Percentiles rank a stretch among this genome's conserved stretches.
phyloP scores from a whole-genome alignment of 2,329 filamentous ascomycete species.

The Aschersonia sp. region DNA sequence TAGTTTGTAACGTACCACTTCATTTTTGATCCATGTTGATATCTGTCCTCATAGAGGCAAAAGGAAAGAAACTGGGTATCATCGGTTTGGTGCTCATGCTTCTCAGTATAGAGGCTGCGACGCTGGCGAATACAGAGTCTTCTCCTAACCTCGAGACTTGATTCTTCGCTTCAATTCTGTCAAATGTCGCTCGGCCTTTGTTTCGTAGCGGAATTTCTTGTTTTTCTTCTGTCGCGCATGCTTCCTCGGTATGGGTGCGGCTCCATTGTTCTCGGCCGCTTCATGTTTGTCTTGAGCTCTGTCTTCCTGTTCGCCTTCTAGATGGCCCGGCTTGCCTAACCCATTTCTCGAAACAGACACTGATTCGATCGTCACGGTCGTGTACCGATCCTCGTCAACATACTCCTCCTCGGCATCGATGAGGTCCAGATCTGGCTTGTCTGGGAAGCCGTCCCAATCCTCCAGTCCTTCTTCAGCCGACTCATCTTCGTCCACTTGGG shows the following conservation, averaged over 20 bases:
- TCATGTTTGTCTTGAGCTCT: conserved; percentile 12
- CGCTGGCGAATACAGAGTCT: background rate
- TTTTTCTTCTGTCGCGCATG: conserved; percentile 47
- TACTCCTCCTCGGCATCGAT: conserved; percentile 85
- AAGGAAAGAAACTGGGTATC: too few species aligned
- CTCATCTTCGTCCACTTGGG: conserved; percentile 26
- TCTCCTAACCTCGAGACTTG: conserved; percentile 22
- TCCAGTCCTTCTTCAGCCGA: conserved; percentile 23
- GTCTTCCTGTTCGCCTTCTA: conserved; percentile 15
- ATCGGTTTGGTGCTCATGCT: too few species aligned
- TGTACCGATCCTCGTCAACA: conserved; percentile 90
- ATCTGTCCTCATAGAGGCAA: too few species aligned
- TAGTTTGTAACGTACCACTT: too few species aligned
- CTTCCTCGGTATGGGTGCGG: conserved; percentile 13
- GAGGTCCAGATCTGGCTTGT: conserved; percentile 30
- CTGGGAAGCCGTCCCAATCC: conserved; percentile 53
- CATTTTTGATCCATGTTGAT: too few species aligned
- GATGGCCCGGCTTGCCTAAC: conserved; percentile 37
- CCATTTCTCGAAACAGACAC: conserved; percentile 68
- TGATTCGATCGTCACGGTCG: conserved; percentile 84
- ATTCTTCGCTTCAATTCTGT: conserved; percentile 56
- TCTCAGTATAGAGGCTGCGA: too few species aligned
- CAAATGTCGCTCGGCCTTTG: conserved; percentile 68
- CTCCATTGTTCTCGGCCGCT: conserved; percentile 10
- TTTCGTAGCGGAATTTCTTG: conserved; percentile 86